Percentiles rank a stretch among this genome's conserved stretches.
Evolutionary conservation across 306 rosid genomes (phyloP).

Genomic region (Pyrus betulifolia): DNA sequence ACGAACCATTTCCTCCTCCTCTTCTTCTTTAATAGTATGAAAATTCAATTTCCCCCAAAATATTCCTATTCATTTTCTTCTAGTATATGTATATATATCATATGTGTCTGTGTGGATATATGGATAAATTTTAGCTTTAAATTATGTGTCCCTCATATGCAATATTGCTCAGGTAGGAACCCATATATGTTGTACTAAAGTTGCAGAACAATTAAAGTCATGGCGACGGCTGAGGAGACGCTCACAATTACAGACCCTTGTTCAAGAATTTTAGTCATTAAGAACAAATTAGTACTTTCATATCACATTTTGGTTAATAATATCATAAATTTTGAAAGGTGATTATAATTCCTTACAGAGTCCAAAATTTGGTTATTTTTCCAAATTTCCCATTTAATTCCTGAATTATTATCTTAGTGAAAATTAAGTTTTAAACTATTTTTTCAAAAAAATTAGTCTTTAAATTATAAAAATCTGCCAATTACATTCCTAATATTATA

Average conservation of each 20-base stretch:
- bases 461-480: too few relatives aligned
- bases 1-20: not conserved
- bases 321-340: too few relatives aligned
- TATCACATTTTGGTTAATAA: too few relatives aligned
- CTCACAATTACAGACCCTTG: conserved; percentile 13
- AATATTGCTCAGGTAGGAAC: conserved; percentile 20
- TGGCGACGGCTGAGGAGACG: conserved; percentile 46
- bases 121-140: not conserved
- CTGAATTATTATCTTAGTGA: too few relatives aligned
- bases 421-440: too few relatives aligned
- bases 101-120: not conserved
- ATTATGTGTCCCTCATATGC: not conserved
- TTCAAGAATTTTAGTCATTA: too few relatives aligned
- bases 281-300: too few relatives aligned
- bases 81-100: not conserved
- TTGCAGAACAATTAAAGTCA: conserved; percentile 41
- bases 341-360: too few relatives aligned
- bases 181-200: conserved; percentile 22
- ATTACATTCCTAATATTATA: too few relatives aligned
- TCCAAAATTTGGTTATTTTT: too few relatives aligned
- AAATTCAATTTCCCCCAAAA: not conserved
- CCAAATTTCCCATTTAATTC: too few relatives aligned
- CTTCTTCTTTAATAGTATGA: not conserved
- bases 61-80: not conserved
- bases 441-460: too few relatives aligned